Evolutionary conservation across 2,329 filamentous ascomycete species (phyloP).

Genomic region (Talaromyces atroroseus): DNA sequence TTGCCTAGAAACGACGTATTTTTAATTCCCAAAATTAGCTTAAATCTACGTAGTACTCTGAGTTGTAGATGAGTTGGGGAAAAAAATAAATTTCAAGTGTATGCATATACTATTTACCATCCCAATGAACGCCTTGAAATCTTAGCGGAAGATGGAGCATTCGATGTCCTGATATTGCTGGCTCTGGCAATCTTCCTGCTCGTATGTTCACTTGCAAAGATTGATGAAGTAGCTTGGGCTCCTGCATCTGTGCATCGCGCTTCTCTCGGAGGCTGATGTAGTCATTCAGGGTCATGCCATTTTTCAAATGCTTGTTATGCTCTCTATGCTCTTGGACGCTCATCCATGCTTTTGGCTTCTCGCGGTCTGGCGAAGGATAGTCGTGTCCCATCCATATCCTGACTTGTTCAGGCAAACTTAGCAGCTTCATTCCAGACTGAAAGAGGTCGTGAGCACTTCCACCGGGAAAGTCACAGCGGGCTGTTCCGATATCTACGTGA

Average conservation of each 20-base stretch:
- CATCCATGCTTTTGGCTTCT: conserved; percentile 43
- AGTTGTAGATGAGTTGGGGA: too few relatives aligned
- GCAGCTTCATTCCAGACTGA: conserved; percentile 39
- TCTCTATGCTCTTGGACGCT: too few relatives aligned
- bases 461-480: conserved; percentile 52
- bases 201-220: conserved; percentile 52
- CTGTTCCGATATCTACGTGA: conserved; percentile 48
- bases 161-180: conserved; percentile 18
- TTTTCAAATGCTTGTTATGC: conserved; percentile 46
- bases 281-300: conserved; percentile 37
- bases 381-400: conserved; percentile 54
- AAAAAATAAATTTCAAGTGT: too few relatives aligned
- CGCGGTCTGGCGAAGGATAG: conserved; percentile 41
- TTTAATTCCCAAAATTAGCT: too few relatives aligned
- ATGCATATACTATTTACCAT: too few relatives aligned
- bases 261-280: conserved; percentile 42
- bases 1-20: too few relatives aligned
- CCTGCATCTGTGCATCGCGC: conserved; percentile 41
- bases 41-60: too few relatives aligned
- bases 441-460: conserved; percentile 44
- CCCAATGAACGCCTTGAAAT: not conserved
- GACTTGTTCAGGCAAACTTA: conserved; percentile 39
- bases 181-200: conserved; percentile 40
- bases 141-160: conserved; percentile 30
- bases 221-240: conserved; percentile 47